Conservation (phyloP, 768 basidiomycete genomes). For the Polyporus arcularius region DNA sequence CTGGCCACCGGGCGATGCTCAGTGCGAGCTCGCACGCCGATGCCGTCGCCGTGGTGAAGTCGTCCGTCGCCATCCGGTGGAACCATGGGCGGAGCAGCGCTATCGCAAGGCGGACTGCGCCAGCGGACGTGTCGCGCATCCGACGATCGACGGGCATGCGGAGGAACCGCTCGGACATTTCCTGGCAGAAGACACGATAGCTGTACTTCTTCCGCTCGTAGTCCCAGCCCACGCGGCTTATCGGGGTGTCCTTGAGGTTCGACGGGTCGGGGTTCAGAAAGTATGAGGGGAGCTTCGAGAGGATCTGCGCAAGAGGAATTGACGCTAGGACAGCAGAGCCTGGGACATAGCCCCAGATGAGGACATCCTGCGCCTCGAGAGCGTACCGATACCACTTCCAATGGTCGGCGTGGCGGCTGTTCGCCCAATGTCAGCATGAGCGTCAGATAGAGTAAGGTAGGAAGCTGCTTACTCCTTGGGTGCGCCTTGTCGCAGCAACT, state of each 20-base stretch:
- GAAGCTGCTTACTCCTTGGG: slow-evolving; percentile 53
- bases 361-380: slow-evolving; percentile 74
- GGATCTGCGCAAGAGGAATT: slow-evolving; percentile 62
- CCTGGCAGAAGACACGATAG: slow-evolving; percentile 72
- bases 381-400: slow-evolving; percentile 80
- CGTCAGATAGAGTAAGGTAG: background rate
- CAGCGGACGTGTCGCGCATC: slow-evolving; percentile 65
- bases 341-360: slow-evolving; percentile 70
- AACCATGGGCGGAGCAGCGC: slow-evolving; percentile 73
- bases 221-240: slow-evolving; percentile 51
- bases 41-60: slow-evolving; percentile 40
- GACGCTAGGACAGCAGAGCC: slow-evolving; percentile 66
- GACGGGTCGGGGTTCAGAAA: slow-evolving; percentile 45
- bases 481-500: slow-evolving; percentile 54
- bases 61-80: slow-evolving; percentile 46
- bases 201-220: slow-evolving; percentile 58
- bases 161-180: slow-evolving; percentile 64
- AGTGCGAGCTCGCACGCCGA: slow-evolving; percentile 38
- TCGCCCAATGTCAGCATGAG: background rate
- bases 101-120: slow-evolving; percentile 67
- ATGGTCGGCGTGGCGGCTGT: slow-evolving; percentile 62
- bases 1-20: slow-evolving; percentile 55
- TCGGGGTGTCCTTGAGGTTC: slow-evolving; percentile 35
- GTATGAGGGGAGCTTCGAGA: slow-evolving; percentile 73
- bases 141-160: slow-evolving; percentile 54